Conservation (phyloP, 1,284 basidiomycete species). For the Apiotrichum mycotoxinovorans region DNA sequence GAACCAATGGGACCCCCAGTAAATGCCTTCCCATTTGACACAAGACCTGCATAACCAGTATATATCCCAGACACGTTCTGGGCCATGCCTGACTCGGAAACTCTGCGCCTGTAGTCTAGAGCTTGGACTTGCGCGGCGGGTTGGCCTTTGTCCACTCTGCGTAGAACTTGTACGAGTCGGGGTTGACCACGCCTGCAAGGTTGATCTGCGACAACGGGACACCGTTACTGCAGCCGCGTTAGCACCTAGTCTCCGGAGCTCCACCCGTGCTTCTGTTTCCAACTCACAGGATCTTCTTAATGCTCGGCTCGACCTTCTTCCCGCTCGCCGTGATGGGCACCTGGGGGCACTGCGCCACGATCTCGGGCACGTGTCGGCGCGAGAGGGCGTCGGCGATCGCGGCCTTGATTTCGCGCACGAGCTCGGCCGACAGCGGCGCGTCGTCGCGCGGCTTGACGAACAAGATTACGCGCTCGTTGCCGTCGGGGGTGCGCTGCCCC, state of each 20-base stretch:
- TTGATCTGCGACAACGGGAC: conserved; percentile 15
- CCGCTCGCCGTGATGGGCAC: conserved; percentile 20
- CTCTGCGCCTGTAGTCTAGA: background rate
- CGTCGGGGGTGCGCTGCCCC: conserved; percentile 30
- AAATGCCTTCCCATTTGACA: too few relatives aligned
- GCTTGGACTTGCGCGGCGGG: conserved; percentile 1
- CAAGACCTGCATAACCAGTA: too few relatives aligned
- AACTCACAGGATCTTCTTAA: conserved; percentile 19
- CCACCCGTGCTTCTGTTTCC: background rate
- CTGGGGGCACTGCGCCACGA: conserved; percentile 30
- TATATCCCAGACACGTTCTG: too few relatives aligned
- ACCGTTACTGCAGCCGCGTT: conserved; percentile 8
- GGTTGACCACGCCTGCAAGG: conserved; percentile 17
- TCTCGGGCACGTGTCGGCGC: conserved; percentile 36
- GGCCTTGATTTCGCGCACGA: conserved; percentile 27
- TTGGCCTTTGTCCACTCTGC: conserved; percentile 10
- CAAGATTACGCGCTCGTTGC: conserved; percentile 40
- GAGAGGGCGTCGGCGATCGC: conserved; percentile 29
- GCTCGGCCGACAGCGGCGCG: conserved; percentile 11
- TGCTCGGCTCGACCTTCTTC: conserved; percentile 22
- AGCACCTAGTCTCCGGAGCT: background rate
- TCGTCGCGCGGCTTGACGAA: conserved; percentile 36
- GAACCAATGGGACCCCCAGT: too few relatives aligned
- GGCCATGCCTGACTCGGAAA: too few relatives aligned
- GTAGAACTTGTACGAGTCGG: conserved; percentile 17